A percentile compares a stretch with the other conserved stretches of the same genome.
Conservation (phyloP, 1,284 basidiomycete species). For the Fomitopsis betulina region DNA sequence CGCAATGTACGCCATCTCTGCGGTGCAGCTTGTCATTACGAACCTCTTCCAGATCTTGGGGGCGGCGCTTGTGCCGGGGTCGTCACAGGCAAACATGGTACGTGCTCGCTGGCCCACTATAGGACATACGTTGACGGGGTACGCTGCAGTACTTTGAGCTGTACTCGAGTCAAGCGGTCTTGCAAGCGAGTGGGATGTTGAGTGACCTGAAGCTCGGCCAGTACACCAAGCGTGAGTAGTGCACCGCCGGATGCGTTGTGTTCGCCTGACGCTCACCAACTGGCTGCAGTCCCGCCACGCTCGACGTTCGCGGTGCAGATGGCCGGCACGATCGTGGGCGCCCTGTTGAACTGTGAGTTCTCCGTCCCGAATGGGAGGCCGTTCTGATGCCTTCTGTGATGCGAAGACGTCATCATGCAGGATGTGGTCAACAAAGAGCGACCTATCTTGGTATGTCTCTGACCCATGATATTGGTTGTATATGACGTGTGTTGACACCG, state of each 20-base stretch:
- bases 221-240: conserved; percentile 47
- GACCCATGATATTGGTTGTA: neutral
- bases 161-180: conserved; percentile 28
- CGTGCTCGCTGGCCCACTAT: neutral
- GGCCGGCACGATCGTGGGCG: conserved; percentile 42
- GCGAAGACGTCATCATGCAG: conserved; percentile 23
- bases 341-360: conserved; percentile 21
- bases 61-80: conserved; percentile 36
- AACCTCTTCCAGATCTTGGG: conserved; percentile 30
- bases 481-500: neutral
- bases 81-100: conserved; percentile 39
- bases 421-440: conserved; percentile 22
- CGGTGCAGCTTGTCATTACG: conserved; percentile 13
- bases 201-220: conserved; percentile 44
- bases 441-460: conserved; percentile 12
- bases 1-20: conserved; percentile 22
- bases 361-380: neutral
- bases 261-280: neutral
- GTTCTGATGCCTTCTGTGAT: neutral
- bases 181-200: conserved; percentile 31
- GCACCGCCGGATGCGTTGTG: conserved; percentile 7
- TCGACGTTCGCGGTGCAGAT: conserved; percentile 47
- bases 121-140: no score
- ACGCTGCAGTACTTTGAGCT: conserved; percentile 28
- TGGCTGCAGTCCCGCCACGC: conserved; percentile 9